Evolutionary conservation across 495 filamentous ascomycete species (phyloP), one percentile per base, ranked within the genome.

Genomic region (Ascodesmis nigricans): DNA sequence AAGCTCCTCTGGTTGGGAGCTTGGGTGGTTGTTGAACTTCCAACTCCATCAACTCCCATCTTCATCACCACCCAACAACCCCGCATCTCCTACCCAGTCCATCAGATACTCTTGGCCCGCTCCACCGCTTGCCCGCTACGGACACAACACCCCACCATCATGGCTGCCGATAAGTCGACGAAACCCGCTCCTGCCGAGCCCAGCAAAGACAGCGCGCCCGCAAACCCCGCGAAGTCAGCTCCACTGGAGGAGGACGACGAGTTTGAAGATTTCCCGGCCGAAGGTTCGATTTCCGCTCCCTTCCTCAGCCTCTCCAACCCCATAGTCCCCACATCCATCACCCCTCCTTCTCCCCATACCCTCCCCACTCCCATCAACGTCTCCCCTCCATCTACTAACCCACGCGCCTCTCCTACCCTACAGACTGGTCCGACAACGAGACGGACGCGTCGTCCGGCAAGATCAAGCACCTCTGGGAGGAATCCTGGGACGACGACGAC

Each of bases 401-500:
- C n/a, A 6, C 6, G 6, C n/a, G 23, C 23, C 6, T 6, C n/a
- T n/a, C 6, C 23, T 4, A 35, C 20, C 8, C 5, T 11, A 29
- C 24, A 52, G 48, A 52, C 35, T 52, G 48, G 48, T 35, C 42
- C 21, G 48, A 51, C 37, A 31, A 33, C 5, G 48, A 52, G 25
- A 37, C 48, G 45, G 58, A 47, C 37, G 41, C 36, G 4, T 28
- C 36, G 24, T 37, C 38, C 40, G 45, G 41, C 10, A 50, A 49
- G 18, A 77, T 71, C 44, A 71, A 73, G 43, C 80, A 93, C 62
- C 59, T 97, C 38, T 97, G 87, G 87, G 87, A 97, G 61, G 87
- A 97, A 65, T 93, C 81, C 62, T 97, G 87, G 87, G 87, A 97
- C 57, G 87, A 97, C 47, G 87, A 97, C 55, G 87, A 95, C 62